Evolutionary conservation across 2,329 filamentous ascomycete genomes (phyloP).

Genomic region (Davidsoniella eucalypti): DNA sequence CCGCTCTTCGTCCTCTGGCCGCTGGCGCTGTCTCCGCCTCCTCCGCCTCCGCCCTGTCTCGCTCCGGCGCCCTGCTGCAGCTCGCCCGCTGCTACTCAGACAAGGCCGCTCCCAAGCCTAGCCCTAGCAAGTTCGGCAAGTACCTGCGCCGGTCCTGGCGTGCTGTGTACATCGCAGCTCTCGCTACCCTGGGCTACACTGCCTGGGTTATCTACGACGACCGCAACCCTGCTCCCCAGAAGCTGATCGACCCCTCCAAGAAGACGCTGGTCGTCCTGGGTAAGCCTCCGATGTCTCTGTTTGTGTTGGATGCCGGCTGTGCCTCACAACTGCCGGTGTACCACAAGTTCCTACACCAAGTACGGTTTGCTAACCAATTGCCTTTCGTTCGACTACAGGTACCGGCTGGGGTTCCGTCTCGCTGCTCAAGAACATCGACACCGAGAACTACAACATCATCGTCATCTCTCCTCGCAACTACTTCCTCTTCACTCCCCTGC

Average conservation of each 20-base stretch:
- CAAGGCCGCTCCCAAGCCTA: constrained; percentile 28
- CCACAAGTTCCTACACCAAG: not conserved
- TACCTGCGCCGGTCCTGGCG: constrained; percentile 72
- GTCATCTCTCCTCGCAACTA: constrained; percentile 98
- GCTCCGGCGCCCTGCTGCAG: constrained; percentile 15
- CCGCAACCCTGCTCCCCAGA: constrained; percentile 67
- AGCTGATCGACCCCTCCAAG: constrained; percentile 67
- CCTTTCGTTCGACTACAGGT: constrained; percentile 34
- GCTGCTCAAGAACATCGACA: constrained; percentile 95
- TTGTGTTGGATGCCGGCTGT: not conserved
- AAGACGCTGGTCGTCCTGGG: constrained; percentile 94
- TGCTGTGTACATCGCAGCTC: constrained; percentile 56
- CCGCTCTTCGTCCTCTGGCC: constrained; percentile 17
- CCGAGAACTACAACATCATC: constrained; percentile 96
- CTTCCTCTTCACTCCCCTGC: constrained; percentile 96
- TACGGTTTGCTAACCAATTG: not conserved
- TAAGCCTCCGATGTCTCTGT: constrained; percentile 27
- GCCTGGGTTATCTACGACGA: constrained; percentile 70
- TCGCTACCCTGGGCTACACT: constrained; percentile 54
- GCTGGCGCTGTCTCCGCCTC: constrained; percentile 17
- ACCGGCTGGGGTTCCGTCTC: constrained; percentile 94
- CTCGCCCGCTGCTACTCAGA: constrained; percentile 28
- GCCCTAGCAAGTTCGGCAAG: constrained; percentile 44
- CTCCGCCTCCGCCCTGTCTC: constrained; percentile 16
- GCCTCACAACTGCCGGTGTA: not conserved